phyloP scores from a whole-genome alignment of 768 basidiomycete genomes.

The Tylopilus subfusipes region DNA sequence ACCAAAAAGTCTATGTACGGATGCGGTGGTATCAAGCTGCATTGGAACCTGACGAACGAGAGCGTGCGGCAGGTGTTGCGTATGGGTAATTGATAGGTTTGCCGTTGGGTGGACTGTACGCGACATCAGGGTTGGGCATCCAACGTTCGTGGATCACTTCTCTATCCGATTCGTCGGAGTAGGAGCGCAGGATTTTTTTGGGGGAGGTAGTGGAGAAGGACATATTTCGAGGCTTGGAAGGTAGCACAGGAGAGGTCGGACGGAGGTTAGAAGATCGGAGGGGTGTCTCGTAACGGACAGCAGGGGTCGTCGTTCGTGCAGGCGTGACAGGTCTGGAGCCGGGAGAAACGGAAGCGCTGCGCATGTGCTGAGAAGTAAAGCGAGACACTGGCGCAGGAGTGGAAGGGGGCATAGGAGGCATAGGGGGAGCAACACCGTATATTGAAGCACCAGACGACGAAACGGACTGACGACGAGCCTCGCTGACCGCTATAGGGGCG shows the following conservation, averaged over 20 bases:
- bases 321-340: conserved; percentile 33
- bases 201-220: conserved; percentile 47
- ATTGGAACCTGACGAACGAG: conserved; percentile 34
- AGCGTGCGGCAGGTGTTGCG: conserved; percentile 22
- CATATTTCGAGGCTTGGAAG: conserved; percentile 47
- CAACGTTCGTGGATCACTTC: conserved; percentile 61
- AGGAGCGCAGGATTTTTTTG: conserved; percentile 55
- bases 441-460: conserved; percentile 31
- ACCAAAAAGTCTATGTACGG: conserved; percentile 20
- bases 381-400: conserved; percentile 49
- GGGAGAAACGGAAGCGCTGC: conserved; percentile 50
- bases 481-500: conserved; percentile 21
- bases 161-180: conserved; percentile 61
- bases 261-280: conserved; percentile 29
- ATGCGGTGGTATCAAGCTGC: conserved; percentile 31
- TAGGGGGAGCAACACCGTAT: conserved; percentile 30
- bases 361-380: conserved; percentile 49
- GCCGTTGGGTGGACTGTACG: conserved; percentile 37
- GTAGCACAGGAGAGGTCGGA: conserved; percentile 29
- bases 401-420: conserved; percentile 42
- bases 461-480: conserved; percentile 30
- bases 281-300: conserved; percentile 30
- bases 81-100: conserved; percentile 28
- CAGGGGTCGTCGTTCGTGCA: conserved; percentile 28
- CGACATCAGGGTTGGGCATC: conserved; percentile 48